A percentile compares a stretch with the other conserved stretches of the same genome.
Evolutionary conservation across 257 asterid genomes (phyloP).

Genomic region (Eustoma russellianum): DNA sequence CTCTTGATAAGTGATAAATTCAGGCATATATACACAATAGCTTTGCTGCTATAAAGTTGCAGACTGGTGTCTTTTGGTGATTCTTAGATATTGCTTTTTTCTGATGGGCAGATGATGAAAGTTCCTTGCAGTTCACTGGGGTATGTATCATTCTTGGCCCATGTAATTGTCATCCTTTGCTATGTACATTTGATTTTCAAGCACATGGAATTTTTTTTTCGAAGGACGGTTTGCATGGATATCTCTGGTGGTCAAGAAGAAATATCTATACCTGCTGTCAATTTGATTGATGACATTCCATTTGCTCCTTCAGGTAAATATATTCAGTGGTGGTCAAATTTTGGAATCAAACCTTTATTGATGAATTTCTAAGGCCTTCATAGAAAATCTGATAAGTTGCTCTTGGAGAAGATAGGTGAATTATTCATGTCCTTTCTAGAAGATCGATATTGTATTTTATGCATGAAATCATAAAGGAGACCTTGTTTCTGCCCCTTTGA

Average conservation of each 20-base stretch:
- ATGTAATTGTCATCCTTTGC: background rate
- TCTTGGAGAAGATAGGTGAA: too few species aligned
- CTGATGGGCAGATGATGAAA: background rate
- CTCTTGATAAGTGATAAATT: background rate
- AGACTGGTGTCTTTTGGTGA: background rate
- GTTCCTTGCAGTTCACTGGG: slow-evolving; percentile 3
- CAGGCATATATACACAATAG: background rate
- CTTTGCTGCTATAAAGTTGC: background rate
- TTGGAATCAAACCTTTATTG: background rate
- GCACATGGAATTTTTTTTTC: background rate
- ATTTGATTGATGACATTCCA: slow-evolving; percentile 14
- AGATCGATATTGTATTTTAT: background rate
- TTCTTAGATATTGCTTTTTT: slow-evolving; percentile 4
- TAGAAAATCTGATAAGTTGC: background rate
- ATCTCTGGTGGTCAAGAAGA: slow-evolving; percentile 22
- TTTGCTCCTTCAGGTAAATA: slow-evolving; percentile 13
- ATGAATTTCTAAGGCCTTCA: background rate
- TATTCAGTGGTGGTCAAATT: background rate
- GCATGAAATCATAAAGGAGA: background rate
- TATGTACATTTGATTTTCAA: background rate
- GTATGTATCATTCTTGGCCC: slow-evolving; percentile 2
- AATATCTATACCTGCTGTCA: slow-evolving; percentile 15
- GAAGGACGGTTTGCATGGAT: slow-evolving; percentile 14
- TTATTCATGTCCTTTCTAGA: background rate
- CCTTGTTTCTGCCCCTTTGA: background rate